Conservation (phyloP, 441 rosid genomes). For the Geranium incanum region DNA sequence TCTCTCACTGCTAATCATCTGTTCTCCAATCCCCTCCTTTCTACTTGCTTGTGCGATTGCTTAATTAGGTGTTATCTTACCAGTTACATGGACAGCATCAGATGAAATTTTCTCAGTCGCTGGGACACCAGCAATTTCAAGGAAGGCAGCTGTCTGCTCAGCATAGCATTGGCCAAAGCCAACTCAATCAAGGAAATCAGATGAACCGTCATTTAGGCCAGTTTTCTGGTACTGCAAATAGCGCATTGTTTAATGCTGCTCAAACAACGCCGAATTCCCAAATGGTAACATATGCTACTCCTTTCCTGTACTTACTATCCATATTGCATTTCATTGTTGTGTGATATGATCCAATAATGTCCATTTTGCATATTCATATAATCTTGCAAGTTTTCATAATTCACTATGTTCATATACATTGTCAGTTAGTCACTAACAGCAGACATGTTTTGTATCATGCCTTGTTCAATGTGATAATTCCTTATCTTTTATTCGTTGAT, state of each 20-base stretch:
- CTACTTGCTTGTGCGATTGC: background rate
- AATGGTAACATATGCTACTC: slow-evolving; percentile 48
- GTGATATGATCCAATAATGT: background rate
- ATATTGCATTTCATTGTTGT: slow-evolving; percentile 7
- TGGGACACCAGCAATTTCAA: slow-evolving; percentile 88
- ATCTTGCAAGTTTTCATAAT: too few relatives aligned
- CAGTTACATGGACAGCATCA: slow-evolving; percentile 81
- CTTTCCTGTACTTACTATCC: slow-evolving; percentile 20
- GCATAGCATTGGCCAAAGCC: slow-evolving; percentile 82
- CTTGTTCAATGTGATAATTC: background rate
- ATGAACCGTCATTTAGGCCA: slow-evolving; percentile 77
- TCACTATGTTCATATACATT: too few relatives aligned
- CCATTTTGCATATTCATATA: too few relatives aligned
- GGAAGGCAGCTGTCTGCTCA: slow-evolving; percentile 77
- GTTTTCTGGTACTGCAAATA: slow-evolving; percentile 70
- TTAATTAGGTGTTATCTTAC: slow-evolving; percentile 6
- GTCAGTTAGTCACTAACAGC: too few relatives aligned
- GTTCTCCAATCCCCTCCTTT: background rate
- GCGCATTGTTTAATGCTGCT: slow-evolving; percentile 77
- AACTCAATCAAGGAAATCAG: slow-evolving; percentile 69
- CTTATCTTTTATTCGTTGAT: slow-evolving; percentile 8
- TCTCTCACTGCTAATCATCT: too few relatives aligned
- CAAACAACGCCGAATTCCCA: slow-evolving; percentile 76
- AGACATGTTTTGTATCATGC: background rate
- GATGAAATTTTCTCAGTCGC: slow-evolving; percentile 82